Percentiles rank a stretch among this genome's conserved stretches.
phyloP scores from a whole-genome alignment of 129 eudicot genomes.

The Arctium minus region DNA sequence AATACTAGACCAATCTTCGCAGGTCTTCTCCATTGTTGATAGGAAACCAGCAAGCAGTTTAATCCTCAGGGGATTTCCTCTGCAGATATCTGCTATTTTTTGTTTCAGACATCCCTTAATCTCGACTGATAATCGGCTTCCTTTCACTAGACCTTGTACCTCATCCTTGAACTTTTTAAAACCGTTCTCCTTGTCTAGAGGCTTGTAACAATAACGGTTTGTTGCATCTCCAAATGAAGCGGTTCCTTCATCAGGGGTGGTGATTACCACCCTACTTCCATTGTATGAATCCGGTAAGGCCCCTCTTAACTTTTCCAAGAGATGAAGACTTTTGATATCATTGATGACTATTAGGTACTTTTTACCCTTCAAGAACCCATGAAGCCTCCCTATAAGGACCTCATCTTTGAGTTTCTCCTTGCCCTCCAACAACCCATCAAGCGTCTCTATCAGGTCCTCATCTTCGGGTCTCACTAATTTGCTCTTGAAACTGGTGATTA shows the following conservation, averaged over 20 bases:
- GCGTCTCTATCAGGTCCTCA: too few species aligned
- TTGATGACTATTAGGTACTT: constrained; percentile 41
- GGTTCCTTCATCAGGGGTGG: constrained; percentile 29
- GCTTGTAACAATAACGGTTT: constrained; percentile 3
- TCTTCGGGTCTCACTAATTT: too few species aligned
- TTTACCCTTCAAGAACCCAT: constrained; percentile 15
- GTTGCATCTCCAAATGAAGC: constrained; percentile 9
- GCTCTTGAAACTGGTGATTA: too few species aligned
- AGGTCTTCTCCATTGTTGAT: not conserved
- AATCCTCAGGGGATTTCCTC: constrained; percentile 38
- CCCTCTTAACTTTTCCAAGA: constrained; percentile 12
- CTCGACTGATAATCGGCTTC: constrained; percentile 10
- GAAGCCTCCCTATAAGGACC: not conserved
- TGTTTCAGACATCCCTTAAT: constrained; percentile 4
- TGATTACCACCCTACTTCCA: constrained; percentile 45
- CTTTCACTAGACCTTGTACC: constrained; percentile 12
- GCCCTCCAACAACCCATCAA: too few species aligned
- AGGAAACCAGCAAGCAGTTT: constrained; percentile 37
- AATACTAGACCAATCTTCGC: constrained; percentile 24
- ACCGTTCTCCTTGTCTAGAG: constrained; percentile 12
- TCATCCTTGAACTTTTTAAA: constrained; percentile 21
- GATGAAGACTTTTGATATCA: constrained; percentile 26
- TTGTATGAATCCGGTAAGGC: constrained; percentile 23
- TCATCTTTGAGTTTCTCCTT: not conserved
- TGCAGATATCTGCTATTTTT: constrained; percentile 36